Conservation (phyloP, 1,139 yeast genomes). For the Magnusiomyces magnusii region DNA sequence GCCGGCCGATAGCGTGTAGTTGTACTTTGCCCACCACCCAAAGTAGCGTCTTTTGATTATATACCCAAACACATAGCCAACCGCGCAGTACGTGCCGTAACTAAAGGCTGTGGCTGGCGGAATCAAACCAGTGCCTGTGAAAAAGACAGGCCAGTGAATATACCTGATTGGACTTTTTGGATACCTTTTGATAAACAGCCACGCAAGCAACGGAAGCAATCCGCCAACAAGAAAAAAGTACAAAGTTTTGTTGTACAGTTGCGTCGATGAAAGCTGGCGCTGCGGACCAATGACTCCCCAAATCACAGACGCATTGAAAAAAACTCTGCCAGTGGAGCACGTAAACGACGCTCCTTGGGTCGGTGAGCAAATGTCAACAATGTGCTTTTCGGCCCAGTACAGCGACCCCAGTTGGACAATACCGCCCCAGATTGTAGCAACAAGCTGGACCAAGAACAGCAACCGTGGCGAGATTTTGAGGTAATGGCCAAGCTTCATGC, state of each 20-base stretch:
- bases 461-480: conserved; percentile 55
- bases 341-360: conserved; percentile 41
- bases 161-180: conserved; percentile 42
- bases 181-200: conserved; percentile 43
- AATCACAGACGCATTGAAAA: conserved; percentile 49
- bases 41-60: conserved; percentile 44
- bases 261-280: conserved; percentile 37
- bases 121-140: conserved; percentile 42
- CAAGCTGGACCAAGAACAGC: conserved; percentile 48
- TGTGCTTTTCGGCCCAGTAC: conserved; percentile 40
- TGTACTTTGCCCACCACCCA: conserved; percentile 62
- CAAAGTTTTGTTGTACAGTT: conserved; percentile 36
- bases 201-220: conserved; percentile 38
- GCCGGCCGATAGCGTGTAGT: conserved; percentile 51
- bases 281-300: conserved; percentile 65
- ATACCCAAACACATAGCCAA: conserved; percentile 47
- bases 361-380: conserved; percentile 43
- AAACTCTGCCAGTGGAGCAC: conserved; percentile 45
- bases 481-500: conserved; percentile 59
- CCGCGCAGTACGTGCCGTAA: conserved; percentile 42
- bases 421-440: conserved; percentile 35
- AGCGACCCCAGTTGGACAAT: conserved; percentile 36
- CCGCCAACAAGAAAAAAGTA: conserved; percentile 45
- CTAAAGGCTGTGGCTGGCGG: conserved; percentile 52
- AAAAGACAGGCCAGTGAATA: conserved; percentile 45